Evolutionary conservation across 2,329 filamentous ascomycete genomes (phyloP), one percentile per base, ranked within the genome.

Genomic region (Neopestalotiopsis sp.): DNA sequence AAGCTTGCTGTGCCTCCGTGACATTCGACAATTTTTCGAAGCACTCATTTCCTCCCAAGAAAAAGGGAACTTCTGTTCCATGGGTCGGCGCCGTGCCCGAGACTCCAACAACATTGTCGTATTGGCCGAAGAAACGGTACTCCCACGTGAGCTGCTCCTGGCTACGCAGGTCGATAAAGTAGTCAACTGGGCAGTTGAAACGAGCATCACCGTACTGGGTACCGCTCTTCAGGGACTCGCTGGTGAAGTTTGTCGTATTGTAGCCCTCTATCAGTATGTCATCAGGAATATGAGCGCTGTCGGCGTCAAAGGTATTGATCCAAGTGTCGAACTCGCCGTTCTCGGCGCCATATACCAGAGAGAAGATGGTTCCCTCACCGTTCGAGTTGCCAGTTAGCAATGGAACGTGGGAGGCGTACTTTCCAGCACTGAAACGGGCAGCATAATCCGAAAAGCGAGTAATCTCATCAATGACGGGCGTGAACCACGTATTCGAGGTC

Each of bases 171-270:
- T 84, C 80, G 34, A 80, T 70, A 12, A 84, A 73, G 49, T 79
- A 81, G 71, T 81, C 80, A 2, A 80, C 76, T 1, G 80, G 73
- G 70, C 83, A 85, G 72, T 83, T 80, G 76, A 85, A 85, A 12
- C 82, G 82, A 4, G 81, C 83, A 20, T 85, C 83, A 34, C 82
- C 83, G 45, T 81, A 81, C 73, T 84, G 82, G 0, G 75, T 74
- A 17, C 83, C 83, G 69, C 81, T 83, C 70, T 81, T 79, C 12
- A 79, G 77, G 3, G 82, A 79, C 20, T 80, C 80, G 59, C 74
- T 78, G 20, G 74, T 72, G 20, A 71, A 84, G 68, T 83, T 79
- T 1, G 78, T 73, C 2, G 74, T 70, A 24, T 79, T 76, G 73
- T 83, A 83, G 10, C 78, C 76, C 1, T 67, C 72, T 34, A 79